phyloP scores from a whole-genome alignment of 225 moss, liverwort and hornwort genomes.

The Takakia lepidozioides region DNA sequence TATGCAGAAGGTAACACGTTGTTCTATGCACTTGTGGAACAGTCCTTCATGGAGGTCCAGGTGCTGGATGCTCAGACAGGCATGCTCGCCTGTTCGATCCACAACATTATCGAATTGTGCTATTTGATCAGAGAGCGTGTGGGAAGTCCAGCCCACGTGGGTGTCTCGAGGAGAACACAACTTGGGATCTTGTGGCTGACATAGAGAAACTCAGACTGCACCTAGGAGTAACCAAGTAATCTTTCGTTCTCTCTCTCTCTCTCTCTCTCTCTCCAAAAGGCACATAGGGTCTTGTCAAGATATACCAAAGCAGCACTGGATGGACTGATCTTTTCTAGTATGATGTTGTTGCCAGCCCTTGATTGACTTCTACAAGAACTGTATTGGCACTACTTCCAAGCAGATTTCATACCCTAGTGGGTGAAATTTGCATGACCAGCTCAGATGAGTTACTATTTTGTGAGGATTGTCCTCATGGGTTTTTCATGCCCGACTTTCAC shows the following conservation, averaged over 20 bases:
- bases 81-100: constrained; percentile 68
- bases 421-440: too few species aligned
- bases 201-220: constrained; percentile 60
- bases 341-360: too few species aligned
- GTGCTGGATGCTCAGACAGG: constrained; percentile 57
- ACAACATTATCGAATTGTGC: constrained; percentile 55
- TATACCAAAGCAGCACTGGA: too few species aligned
- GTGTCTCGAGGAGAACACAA: constrained; percentile 67
- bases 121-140: constrained; percentile 76
- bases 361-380: too few species aligned
- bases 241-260: constrained; percentile 17
- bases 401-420: too few species aligned
- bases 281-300: too few species aligned
- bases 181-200: constrained; percentile 71
- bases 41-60: constrained; percentile 81
- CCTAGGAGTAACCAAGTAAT: constrained; percentile 51
- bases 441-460: too few species aligned
- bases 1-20: too few species aligned
- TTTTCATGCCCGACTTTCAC: too few species aligned
- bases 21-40: constrained; percentile 33
- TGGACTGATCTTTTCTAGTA: too few species aligned
- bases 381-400: too few species aligned
- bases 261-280: constrained; percentile 5
- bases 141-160: constrained; percentile 72
- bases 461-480: too few species aligned